phyloP scores from a whole-genome alignment of 306 rosid genomes.

The Sechiopsis laciniata region DNA sequence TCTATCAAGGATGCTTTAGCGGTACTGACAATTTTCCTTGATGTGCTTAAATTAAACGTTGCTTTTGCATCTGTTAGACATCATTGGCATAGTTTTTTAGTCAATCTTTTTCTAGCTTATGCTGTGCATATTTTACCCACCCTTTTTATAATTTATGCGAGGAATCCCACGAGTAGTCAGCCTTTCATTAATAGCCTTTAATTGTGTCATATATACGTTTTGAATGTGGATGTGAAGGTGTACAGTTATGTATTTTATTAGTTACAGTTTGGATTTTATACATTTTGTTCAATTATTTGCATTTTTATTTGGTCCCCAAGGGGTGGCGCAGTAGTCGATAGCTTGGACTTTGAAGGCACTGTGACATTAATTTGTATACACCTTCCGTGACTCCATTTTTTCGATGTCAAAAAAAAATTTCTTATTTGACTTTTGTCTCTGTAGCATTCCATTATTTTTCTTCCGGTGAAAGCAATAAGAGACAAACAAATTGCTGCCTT shows the following conservation, averaged over 20 bases:
- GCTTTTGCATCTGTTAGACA: background rate
- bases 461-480: background rate
- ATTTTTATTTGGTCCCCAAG: too few relatives aligned
- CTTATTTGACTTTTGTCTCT: background rate
- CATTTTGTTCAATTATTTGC: too few relatives aligned
- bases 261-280: too few relatives aligned
- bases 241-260: too few relatives aligned
- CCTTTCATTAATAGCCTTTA: background rate
- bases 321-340: too few relatives aligned
- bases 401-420: too few relatives aligned
- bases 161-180: background rate
- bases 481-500: background rate
- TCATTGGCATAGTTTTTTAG: background rate
- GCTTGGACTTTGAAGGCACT: too few relatives aligned
- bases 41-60: background rate
- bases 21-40: constrained; percentile 34
- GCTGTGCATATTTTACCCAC: background rate
- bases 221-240: background rate
- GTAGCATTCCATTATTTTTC: background rate
- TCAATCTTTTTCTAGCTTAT: background rate
- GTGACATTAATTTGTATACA: too few relatives aligned
- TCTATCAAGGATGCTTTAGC: constrained; percentile 81
- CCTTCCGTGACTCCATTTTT: too few relatives aligned
- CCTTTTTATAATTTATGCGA: background rate
- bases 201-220: background rate